Evolutionary conservation across 2,329 filamentous ascomycete species (phyloP).

Genomic region (Fusarium chuoi): DNA sequence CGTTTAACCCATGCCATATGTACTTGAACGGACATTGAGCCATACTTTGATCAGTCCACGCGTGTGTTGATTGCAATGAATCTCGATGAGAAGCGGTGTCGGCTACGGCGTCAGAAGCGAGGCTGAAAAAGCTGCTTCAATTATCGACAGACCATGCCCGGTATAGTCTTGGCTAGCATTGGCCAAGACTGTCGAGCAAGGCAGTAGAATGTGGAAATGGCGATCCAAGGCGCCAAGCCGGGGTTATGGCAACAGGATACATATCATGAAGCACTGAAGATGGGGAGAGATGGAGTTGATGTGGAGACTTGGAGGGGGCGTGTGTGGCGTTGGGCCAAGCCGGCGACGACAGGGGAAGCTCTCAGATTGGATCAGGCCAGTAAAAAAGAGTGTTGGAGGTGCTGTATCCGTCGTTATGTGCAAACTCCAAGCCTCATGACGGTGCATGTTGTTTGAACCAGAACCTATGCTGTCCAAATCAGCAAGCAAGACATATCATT

Average conservation of each 20-base stretch:
- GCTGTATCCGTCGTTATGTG: background rate
- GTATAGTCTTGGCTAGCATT: slow-evolving; percentile 28
- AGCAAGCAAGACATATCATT: background rate
- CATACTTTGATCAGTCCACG: slow-evolving; percentile 2
- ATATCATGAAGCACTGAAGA: slow-evolving; percentile 13
- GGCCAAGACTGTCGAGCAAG: slow-evolving; percentile 32
- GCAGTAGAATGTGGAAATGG: slow-evolving; percentile 22
- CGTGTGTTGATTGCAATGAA: background rate
- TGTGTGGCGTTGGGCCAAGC: slow-evolving; percentile 27
- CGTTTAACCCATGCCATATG: background rate
- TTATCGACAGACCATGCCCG: background rate
- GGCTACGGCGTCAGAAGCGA: background rate
- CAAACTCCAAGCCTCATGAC: background rate
- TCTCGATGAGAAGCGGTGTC: slow-evolving; percentile 25
- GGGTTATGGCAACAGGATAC: slow-evolving; percentile 32
- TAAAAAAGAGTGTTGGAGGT: background rate
- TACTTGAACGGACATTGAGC: background rate
- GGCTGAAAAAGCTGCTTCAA: slow-evolving; percentile 15
- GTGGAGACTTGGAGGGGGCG: slow-evolving; percentile 17
- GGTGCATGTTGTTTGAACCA: background rate
- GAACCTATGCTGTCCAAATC: background rate
- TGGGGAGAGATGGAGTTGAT: slow-evolving; percentile 7
- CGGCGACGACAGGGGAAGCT: slow-evolving; percentile 11
- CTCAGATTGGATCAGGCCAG: background rate
- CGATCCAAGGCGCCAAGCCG: slow-evolving; percentile 36